Base-by-base conservation (phyloP, 371 early-diverging fungal genomes). In the Mortierella sp. region DNA sequence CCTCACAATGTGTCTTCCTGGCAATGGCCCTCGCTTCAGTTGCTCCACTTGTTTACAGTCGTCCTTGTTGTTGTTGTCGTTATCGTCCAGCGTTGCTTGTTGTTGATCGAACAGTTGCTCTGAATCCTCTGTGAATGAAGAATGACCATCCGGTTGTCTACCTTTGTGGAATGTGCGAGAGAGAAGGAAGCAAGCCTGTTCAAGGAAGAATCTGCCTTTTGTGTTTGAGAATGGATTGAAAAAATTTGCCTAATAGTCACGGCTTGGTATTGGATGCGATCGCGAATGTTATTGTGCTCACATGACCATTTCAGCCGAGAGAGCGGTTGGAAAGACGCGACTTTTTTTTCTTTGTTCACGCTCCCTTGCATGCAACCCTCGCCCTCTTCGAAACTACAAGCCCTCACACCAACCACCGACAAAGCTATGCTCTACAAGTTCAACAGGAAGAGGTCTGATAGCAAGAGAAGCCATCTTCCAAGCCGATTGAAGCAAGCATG, bases 111-210 rank as follows among this genome's bases (percentile, higher is more conserved):
- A 71, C 28, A 24, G 44, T 11, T 31, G 21, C 24, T 54, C 13
- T 37, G 50, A 46, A 44, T 54, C 43, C 43, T n/a, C 37, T 5
- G 16, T 67, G 67, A 67, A 21, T 40, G 1, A 14, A 40, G 13
- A 34, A 46, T 61, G 59, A 43, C 55, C 28, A 57, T 55, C 51
- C 74, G 44, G 37, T 61, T 64, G 64, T 76, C 28, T 82, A 82
- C 82, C 82, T 82, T 82, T 74, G 78, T 82, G 82, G 82, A 82
- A 82, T 82, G 79, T 82, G 82, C 82, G 82, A 82, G 67, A 82
- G 82, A 82, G 82, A 55, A 76, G 48, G 82, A 82, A 70, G 72
- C 72, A 78, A 77, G 34, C 34, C 21, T 19, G 13, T 61, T 24
- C 67, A 40, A 67, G 37, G 67, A 21, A 24, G 5, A 48, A 67